Evolutionary conservation across 2,329 filamentous ascomycete genomes (phyloP).

Genomic region (Claviceps sp.): DNA sequence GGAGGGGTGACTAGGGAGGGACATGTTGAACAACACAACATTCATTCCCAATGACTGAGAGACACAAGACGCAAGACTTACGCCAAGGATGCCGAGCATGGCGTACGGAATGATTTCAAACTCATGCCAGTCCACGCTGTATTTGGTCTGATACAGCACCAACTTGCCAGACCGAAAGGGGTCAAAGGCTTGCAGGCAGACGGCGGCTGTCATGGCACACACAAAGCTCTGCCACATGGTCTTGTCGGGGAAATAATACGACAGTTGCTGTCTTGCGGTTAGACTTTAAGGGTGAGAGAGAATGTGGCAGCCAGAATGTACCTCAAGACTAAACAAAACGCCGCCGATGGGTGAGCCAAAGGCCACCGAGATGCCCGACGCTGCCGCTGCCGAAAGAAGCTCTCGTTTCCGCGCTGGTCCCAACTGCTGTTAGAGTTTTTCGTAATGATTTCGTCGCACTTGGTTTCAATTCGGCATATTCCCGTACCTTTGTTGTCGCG

Average conservation of each 20-base stretch:
- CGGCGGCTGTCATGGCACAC: slow-evolving; percentile 95
- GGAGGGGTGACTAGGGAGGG: not conserved
- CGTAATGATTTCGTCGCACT: not conserved
- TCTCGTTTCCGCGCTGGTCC: slow-evolving; percentile 73
- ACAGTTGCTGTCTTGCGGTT: slow-evolving; percentile 50
- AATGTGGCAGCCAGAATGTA: slow-evolving; percentile 18
- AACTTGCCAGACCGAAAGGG: slow-evolving; percentile 92
- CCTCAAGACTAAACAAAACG: slow-evolving; percentile 89
- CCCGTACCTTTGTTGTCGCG: slow-evolving; percentile 69
- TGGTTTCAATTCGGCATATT: not conserved
- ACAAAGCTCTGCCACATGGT: slow-evolving; percentile 99
- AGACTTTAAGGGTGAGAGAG: not conserved
- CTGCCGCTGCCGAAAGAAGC: slow-evolving; percentile 81
- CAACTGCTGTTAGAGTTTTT: not conserved
- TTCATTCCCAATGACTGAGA: slow-evolving; percentile 5
- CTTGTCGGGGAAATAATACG: slow-evolving; percentile 96
- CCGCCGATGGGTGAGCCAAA: slow-evolving; percentile 91
- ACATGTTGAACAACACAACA: not conserved
- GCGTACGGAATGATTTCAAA: slow-evolving; percentile 88
- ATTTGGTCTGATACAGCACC: slow-evolving; percentile 90
- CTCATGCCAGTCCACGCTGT: slow-evolving; percentile 81
- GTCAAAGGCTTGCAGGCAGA: slow-evolving; percentile 83
- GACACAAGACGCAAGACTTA: slow-evolving; percentile 17
- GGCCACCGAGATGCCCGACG: slow-evolving; percentile 83
- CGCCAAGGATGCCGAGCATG: slow-evolving; percentile 70